phyloP scores from a whole-genome alignment of 495 filamentous ascomycete genomes.

The Xylaria venustula region DNA sequence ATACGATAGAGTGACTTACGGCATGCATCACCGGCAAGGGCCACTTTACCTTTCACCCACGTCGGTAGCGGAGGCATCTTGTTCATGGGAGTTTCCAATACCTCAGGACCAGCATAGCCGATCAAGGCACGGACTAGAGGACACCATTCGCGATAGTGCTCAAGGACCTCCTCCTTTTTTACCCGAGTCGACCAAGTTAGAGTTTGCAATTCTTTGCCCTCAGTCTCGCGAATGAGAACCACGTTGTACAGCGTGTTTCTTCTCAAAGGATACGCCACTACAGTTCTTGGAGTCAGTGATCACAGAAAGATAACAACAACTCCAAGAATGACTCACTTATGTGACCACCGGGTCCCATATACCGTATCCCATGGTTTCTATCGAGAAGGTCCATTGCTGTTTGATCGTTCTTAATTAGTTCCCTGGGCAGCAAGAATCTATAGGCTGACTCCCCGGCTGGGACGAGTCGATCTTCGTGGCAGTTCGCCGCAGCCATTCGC shows the following conservation, averaged over 20 bases:
- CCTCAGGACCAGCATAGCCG: not conserved
- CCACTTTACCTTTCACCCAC: not conserved
- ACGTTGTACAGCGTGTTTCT: slow-evolving; percentile 21
- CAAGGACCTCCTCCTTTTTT: slow-evolving; percentile 4
- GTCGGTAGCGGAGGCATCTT: slow-evolving; percentile 4
- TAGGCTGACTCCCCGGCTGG: slow-evolving; percentile 48
- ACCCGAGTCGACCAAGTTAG: not conserved
- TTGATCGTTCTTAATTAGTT: slow-evolving; percentile 38
- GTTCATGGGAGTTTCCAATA: slow-evolving; percentile 9
- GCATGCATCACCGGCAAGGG: slow-evolving; percentile 10
- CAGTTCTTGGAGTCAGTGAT: too few relatives aligned
- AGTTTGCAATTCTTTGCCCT: not conserved
- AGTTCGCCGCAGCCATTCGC: slow-evolving; percentile 27
- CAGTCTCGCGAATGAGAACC: slow-evolving; percentile 12
- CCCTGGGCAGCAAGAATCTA: slow-evolving; percentile 40
- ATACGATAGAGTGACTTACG: not conserved
- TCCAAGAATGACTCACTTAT: slow-evolving; percentile 18
- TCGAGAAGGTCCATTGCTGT: slow-evolving; percentile 35
- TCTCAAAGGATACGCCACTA: slow-evolving; percentile 25
- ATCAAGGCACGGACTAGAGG: slow-evolving; percentile 1
- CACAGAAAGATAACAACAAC: too few relatives aligned
- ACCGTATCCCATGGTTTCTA: slow-evolving; percentile 41
- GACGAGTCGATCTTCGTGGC: slow-evolving; percentile 29
- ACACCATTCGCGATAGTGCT: slow-evolving; percentile 6
- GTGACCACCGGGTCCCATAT: slow-evolving; percentile 45